Percentiles rank a stretch among this genome's conserved stretches.
These are phyloP conservation scores for Aspergillus egyptiacus DNA, from an alignment of 495 filamentous ascomycete species.

Conservation along the genomic window DNA sequence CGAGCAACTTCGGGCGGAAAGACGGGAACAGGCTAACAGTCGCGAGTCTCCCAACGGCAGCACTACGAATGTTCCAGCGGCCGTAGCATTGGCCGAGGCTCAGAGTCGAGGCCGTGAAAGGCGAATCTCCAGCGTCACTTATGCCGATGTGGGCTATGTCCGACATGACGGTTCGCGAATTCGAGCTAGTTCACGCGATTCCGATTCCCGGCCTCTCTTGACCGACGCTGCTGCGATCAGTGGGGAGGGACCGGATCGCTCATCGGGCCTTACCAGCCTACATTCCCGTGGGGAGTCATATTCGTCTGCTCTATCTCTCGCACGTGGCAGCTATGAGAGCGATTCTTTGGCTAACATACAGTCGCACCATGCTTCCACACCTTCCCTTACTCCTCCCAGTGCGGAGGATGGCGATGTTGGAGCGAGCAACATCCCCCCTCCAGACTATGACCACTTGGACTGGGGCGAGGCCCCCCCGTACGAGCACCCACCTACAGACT, in stretches of 20 bases:
- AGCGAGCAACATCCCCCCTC: conserved; percentile 33
- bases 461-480: conserved; percentile 48
- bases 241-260: conserved; percentile 15
- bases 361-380: conserved; percentile 22
- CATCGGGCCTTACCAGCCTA: conserved; percentile 21
- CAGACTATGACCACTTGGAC: conserved; percentile 42
- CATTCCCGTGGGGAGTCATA: conserved; percentile 33
- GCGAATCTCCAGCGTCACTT: conserved; percentile 76
- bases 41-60: conserved; percentile 28
- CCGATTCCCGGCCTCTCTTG: conserved; percentile 67
- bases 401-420: conserved; percentile 36
- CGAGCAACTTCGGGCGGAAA: conserved; percentile 49
- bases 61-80: conserved; percentile 23
- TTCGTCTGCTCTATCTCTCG: conserved; percentile 30
- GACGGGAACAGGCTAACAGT: conserved; percentile 24
- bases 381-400: conserved; percentile 17
- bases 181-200: conserved; percentile 72
- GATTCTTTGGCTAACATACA: conserved; percentile 25
- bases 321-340: conserved; percentile 23
- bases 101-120: conserved; percentile 63
- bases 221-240: conserved; percentile 61
- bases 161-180: conserved; percentile 84
- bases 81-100: conserved; percentile 53
- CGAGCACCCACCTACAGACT: conserved; percentile 27
- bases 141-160: conserved; percentile 79